Percentiles rank a stretch among this genome's conserved stretches.
These are phyloP conservation scores for Pichia sp. DNA, from an alignment of 1,139 yeast species.

Conservation along the genomic window DNA sequence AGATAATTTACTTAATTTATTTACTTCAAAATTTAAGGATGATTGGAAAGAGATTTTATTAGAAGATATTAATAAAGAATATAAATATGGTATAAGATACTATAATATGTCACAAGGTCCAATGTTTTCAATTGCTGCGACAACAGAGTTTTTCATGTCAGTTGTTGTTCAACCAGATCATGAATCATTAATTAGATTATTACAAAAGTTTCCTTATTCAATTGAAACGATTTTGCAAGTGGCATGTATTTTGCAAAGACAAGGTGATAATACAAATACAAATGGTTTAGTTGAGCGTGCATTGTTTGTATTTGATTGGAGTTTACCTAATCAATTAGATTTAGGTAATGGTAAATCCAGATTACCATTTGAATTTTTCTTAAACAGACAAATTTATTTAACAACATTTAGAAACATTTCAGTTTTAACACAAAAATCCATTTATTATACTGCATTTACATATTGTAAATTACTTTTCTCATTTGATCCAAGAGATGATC, in stretches of 20 bases:
- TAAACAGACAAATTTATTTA: conserved; percentile 73
- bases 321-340: conserved; percentile 41
- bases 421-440: conserved; percentile 70
- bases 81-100: conserved; percentile 45
- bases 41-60: conserved; percentile 45
- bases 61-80: conserved; percentile 41
- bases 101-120: conserved; percentile 51
- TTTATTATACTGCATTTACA: conserved; percentile 68
- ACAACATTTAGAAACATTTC: conserved; percentile 68
- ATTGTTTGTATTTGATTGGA: conserved; percentile 72
- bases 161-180: conserved; percentile 70
- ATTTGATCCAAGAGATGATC: conserved; percentile 74
- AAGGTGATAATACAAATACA: conserved; percentile 68
- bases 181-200: conserved; percentile 51
- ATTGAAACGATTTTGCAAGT: conserved; percentile 75
- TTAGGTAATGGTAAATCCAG: conserved; percentile 57
- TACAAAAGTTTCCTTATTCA: conserved; percentile 65
- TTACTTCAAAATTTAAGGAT: conserved; percentile 36
- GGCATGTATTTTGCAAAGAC: conserved; percentile 67
- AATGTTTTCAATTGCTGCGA: conserved; percentile 17
- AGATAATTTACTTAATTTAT: conserved; percentile 38
- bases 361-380: conserved; percentile 68
- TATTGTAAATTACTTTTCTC: conserved; percentile 67
- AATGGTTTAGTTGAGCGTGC: conserved; percentile 72
- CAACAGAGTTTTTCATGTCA: conserved; percentile 51